Base-by-base conservation (phyloP, 805 yeast genomes). In the Kodamaea laetipori region DNA sequence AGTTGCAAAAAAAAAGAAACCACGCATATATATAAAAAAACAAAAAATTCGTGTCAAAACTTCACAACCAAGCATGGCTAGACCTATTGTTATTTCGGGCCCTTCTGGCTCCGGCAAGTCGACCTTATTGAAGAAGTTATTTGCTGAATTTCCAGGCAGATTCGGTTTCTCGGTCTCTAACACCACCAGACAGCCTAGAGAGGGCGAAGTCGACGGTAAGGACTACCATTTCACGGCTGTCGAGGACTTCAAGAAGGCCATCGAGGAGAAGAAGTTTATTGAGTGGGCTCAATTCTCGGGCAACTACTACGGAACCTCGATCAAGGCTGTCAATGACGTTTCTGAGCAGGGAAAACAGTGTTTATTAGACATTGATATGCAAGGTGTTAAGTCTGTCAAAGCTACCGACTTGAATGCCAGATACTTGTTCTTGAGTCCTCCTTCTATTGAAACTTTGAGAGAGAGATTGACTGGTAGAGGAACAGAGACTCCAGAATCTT, bases 211-310 rank as follows among this genome's bases (percentile, higher is more conserved):
- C 39, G 75, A 90, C 61, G 97, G 97, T 48, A 77, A 76, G 54
- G 96, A 95, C 61, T 94, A 94, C 76, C 83, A 92, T 67, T 94
- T 92, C 63, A 78, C 78, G 43, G 77, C 85, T 23, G 90, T 86
- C 45, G 94, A 86, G 11, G 78, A 80, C 46, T 94, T 94, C 78
- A 78, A 89, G 67, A 61, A 73, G 53, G 74, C 88, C 66, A 89
- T 94, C 51, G 82, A 74, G 8, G 81, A 82, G 17, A 71, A 79
- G 35, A 85, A 83, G 50, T 94, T 94, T 71, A 82, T 94, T 52
- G 99, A 94, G 69, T 89, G 96, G 94, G 99, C 99, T 4, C 94
- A 90, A 68, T 94, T 94, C 60, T 88, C 96, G 9, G 98, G 98
- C 41, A 94, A 94, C 76, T 90, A 86, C 75, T 94, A 94, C 68